These are phyloP conservation scores for Ogataea nonfermentans DNA, from an alignment of 805 yeast genomes.

Conservation along the genomic window DNA sequence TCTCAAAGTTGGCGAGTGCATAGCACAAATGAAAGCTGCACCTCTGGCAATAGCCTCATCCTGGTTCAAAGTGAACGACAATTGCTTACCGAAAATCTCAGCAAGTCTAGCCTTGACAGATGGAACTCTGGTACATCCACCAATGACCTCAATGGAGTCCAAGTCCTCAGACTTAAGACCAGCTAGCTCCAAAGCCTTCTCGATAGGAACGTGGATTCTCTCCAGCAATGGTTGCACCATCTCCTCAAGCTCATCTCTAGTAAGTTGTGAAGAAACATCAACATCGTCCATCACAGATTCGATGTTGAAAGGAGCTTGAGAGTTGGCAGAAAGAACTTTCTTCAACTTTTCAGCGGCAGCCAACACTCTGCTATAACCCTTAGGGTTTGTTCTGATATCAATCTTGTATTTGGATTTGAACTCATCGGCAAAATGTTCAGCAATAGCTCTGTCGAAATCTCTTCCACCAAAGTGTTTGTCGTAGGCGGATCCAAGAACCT, in stretches of 20 bases:
- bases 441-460: constrained; percentile 89
- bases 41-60: constrained; percentile 99
- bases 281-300: constrained; percentile 98
- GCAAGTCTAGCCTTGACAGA: constrained; percentile 77
- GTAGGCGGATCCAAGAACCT: constrained; percentile 85
- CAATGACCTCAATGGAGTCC: constrained; percentile 91
- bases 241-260: constrained; percentile 92
- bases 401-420: constrained; percentile 91
- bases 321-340: constrained; percentile 95
- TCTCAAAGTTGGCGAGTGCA: constrained; percentile 97
- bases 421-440: constrained; percentile 92
- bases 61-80: constrained; percentile 95
- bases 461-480: constrained; percentile 99
- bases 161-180: constrained; percentile 68
- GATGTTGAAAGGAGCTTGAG: constrained; percentile 88
- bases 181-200: constrained; percentile 78
- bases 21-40: constrained; percentile 98
- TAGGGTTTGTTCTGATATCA: constrained; percentile 85
- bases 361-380: constrained; percentile 91
- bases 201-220: constrained; percentile 74
- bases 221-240: constrained; percentile 77
- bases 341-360: constrained; percentile 90
- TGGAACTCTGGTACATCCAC: constrained; percentile 99
- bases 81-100: constrained; percentile 77
- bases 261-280: constrained; percentile 85